Base-by-base conservation (phyloP, 1,139 yeast species). In the Spathaspora sp. region DNA sequence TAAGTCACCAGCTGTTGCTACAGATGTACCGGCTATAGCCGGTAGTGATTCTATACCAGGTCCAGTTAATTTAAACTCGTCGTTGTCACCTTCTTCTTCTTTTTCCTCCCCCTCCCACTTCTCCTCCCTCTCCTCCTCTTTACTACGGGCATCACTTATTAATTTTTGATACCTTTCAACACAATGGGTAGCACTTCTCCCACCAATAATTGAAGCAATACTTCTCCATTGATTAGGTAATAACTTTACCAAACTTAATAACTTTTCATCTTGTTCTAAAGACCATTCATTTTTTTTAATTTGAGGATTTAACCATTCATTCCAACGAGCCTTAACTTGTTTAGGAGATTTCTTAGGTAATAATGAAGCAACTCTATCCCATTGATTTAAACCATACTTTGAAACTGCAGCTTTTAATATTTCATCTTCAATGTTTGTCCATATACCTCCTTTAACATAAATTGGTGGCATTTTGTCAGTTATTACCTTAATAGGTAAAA, bases 161-260 rank as follows among this genome's bases (percentile, higher is more conserved):
- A 93, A 71, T 52, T 76, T 77, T 58, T 88, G 95, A 60, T 89
- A 93, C 50, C 98, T 68, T 54, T 90, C 96, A n/a, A 88, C 81
- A 65, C 96, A 89, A 51, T 85, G 89, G 11, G 89, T 83, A 0
- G 97, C 93, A 0, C 98, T 88, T 47, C 97, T 71, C 0, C 93
- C 95, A 0, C 93, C 95, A 63, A 91, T 72, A 9, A 84, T 65
- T 5, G 89, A 82, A 1, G 96, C 87, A 26, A 93, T 87, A 2
- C 95, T 84, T 42, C 96, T 76, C 99, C 99, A 93, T 65, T 91
- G 98, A 50, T 91, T 90, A 2, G 98, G 98, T 58, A 91, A 70
- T 27, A 84, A 63, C 55, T 80, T 80, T 0, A 88, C 91, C 51
- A 89, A 59, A 41, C 78, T 76, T 47, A 91, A 64, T 43, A 93